Evolutionary conservation across 2,329 filamentous ascomycete species (phyloP).

Genomic region (Sporothrix phasma): DNA sequence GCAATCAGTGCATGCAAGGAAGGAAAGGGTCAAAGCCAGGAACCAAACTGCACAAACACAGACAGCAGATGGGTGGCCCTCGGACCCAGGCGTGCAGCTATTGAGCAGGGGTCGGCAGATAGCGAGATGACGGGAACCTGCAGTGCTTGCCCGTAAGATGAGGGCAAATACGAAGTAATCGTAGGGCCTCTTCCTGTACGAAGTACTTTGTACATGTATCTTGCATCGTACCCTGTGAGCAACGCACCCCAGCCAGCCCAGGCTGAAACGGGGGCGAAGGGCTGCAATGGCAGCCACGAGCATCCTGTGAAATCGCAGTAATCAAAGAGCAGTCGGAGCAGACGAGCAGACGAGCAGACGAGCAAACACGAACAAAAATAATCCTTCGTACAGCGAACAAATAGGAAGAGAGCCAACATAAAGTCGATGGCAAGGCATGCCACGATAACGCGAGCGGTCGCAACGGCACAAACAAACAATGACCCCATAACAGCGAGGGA

Average conservation of each 20-base stretch:
- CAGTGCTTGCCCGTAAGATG: not conserved
- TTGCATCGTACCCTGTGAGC: constrained; percentile 1
- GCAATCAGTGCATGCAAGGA: not conserved
- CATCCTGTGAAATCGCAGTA: constrained; percentile 5
- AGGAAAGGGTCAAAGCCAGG: not conserved
- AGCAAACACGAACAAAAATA: not conserved
- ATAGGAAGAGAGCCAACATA: not conserved
- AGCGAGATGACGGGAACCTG: constrained; percentile 9
- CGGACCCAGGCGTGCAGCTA: not conserved
- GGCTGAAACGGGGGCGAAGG: constrained; percentile 10
- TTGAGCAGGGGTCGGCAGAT: constrained; percentile 17
- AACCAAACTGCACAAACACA: not conserved
- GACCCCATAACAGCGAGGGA: not conserved
- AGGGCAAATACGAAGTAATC: not conserved
- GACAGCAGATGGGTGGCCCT: not conserved
- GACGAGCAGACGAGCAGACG: not conserved
- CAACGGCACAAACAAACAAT: not conserved
- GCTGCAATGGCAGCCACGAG: not conserved
- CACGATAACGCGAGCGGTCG: constrained; percentile 7
- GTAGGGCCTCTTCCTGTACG: not conserved
- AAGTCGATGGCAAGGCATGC: constrained; percentile 8
- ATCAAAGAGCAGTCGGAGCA: not conserved
- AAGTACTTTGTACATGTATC: too few relatives aligned
- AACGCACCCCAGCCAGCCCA: not conserved
- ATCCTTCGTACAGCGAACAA: not conserved